Conservation (phyloP, 2,329 filamentous ascomycete genomes). For the Neofusicoccum laricinum region DNA sequence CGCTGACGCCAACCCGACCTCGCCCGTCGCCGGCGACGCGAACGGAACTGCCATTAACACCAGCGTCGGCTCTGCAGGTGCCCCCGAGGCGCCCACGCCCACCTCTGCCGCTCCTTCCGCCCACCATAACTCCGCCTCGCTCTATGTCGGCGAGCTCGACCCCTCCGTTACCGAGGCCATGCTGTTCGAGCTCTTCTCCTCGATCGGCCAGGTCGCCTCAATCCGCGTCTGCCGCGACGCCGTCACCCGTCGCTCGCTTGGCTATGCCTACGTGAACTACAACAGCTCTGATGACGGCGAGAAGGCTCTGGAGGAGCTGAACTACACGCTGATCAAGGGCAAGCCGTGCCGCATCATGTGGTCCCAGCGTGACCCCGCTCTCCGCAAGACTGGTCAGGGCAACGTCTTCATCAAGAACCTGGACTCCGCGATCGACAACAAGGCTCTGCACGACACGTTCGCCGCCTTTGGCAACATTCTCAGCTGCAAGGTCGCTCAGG, state of each 20-base stretch:
- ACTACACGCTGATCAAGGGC: constrained; percentile 99
- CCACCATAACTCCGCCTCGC: constrained; percentile 91
- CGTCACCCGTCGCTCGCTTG: constrained; percentile 95
- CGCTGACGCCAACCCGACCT: constrained; percentile 70
- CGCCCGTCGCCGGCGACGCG: constrained; percentile 64
- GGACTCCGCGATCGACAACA: constrained; percentile 98
- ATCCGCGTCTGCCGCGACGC: constrained; percentile 99
- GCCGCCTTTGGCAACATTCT: constrained; percentile 97
- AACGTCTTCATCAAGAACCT: constrained; percentile 99
- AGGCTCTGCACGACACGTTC: constrained; percentile 99
- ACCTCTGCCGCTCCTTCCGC: constrained; percentile 69
- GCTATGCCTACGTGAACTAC: constrained; percentile 99
- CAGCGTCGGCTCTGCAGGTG: constrained; percentile 63
- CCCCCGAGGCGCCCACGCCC: constrained; percentile 67
- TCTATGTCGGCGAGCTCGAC: constrained; percentile 98
- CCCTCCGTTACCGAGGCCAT: constrained; percentile 97
- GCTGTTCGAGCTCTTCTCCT: constrained; percentile 99
- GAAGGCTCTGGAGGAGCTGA: constrained; percentile 97
- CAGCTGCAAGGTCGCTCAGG: constrained; percentile 98
- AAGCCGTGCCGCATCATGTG: constrained; percentile 99
- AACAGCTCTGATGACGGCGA: constrained; percentile 95
- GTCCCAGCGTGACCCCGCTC: constrained; percentile 98
- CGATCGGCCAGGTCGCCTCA: constrained; percentile 96
- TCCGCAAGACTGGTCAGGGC: constrained; percentile 98
- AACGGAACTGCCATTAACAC: constrained; percentile 67